Conservation (phyloP, 148 eudicot genomes). For the Chenopodium formosanum region DNA sequence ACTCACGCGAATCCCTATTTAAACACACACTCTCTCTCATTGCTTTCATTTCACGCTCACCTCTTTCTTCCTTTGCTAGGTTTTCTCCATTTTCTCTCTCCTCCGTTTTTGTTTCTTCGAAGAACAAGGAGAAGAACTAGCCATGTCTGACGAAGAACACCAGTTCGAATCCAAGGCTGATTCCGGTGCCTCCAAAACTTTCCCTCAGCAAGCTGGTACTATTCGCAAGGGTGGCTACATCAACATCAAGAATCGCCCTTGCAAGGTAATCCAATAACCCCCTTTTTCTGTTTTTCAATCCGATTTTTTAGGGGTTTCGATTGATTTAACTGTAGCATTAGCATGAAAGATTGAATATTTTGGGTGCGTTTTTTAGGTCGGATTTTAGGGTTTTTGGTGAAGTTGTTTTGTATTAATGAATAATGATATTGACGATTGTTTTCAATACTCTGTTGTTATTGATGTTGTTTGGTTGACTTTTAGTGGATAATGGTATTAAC, state of each 20-base stretch:
- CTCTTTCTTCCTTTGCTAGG: background rate
- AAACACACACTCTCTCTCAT: background rate
- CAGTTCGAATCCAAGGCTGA: constrained; percentile 32
- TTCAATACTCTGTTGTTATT: no score
- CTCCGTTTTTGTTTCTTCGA: background rate
- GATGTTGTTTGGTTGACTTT: background rate
- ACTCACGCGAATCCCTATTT: background rate
- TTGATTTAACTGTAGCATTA: no score
- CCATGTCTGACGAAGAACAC: constrained; percentile 34
- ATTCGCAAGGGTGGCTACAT: constrained; percentile 22
- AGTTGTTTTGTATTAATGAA: background rate
- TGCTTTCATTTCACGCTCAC: background rate
- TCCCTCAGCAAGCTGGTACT: constrained; percentile 32
- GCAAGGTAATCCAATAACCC: constrained; percentile 15
- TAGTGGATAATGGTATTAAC: background rate
- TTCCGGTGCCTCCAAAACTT: constrained; percentile 32
- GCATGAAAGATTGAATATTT: background rate
- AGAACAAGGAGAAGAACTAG: background rate
- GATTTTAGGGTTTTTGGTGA: background rate
- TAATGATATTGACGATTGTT: background rate
- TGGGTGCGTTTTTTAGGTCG: background rate
- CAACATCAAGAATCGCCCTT: constrained; percentile 30
- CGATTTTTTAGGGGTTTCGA: background rate
- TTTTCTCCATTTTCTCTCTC: background rate
- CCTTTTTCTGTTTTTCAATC: background rate